Base-by-base conservation (phyloP, 257 asterid genomes). In the Rubia yunnanensis region DNA sequence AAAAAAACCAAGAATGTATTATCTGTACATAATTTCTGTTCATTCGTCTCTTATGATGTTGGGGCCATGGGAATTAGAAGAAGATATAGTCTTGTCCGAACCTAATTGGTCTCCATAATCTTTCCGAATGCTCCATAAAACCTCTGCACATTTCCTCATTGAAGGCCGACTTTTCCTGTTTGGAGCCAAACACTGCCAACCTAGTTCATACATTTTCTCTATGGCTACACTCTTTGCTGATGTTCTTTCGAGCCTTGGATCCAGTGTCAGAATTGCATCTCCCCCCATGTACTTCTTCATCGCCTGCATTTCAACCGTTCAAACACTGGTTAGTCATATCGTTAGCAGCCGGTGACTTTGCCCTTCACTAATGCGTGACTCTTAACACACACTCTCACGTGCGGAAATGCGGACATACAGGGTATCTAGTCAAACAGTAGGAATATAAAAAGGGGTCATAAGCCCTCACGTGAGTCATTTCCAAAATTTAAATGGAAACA, bases 41-140 rank as follows among this genome's bases (percentile, higher is more conserved):
- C 57, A 63, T 44, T 78, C 73, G 60, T 73, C 49, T 78, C 77
- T 65, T 71, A 46, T 55, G 59, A 53, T 56, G 36, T 27, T 55
- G 54, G 70, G 52, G 49, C 23, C 65, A 13, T 59, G 34, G 22
- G 69, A 30, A 13, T 56, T 53, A 15, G 61, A 31, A 22, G 55
- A 66, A 54, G 77, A 63, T 44, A 44, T 44, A 7, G 4, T 44
- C 17, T 44, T 15, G 52, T 74, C 75, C 8, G 73, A 72, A 66
- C 76, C 63, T 3, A 72, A 73, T 23, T 82, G 77, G 66, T 87
- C 95, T 63, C 73, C 71, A 79, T 82, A 80, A 70, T 88, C 94
- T 73, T 86, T 92, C 54, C 99, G 88, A 69, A 92, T 80, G 58
- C 83, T 63, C 99, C 99, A 92, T 22, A 92, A 94, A 74, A 83